These are phyloP conservation scores for Trypanosoma boissoni DNA, from an alignment of 208 protist genomes.

Conservation along the genomic window DNA sequence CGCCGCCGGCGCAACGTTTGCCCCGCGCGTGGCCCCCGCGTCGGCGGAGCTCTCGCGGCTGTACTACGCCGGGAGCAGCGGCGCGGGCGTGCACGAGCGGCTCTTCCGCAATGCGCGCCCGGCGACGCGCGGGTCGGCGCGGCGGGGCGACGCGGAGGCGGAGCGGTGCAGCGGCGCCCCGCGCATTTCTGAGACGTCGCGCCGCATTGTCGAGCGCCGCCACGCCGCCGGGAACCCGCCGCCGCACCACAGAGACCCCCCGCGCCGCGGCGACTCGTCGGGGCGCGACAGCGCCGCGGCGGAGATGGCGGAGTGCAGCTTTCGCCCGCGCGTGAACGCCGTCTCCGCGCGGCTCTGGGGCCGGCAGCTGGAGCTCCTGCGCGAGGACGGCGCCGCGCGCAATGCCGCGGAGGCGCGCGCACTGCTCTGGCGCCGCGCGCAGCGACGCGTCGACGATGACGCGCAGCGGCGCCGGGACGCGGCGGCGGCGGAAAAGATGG, in stretches of 20 bases:
- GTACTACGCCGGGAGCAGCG: constrained; percentile 32
- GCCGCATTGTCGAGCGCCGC: constrained; percentile 40
- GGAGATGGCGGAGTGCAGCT: constrained; percentile 6
- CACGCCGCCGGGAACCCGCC: constrained; percentile 17
- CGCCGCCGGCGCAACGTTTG: constrained; percentile 52
- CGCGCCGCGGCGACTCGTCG: constrained; percentile 5
- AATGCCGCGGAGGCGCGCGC: constrained; percentile 42
- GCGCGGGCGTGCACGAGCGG: constrained; percentile 35
- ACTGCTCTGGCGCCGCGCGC: constrained; percentile 58
- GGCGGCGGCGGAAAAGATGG: constrained; percentile 28
- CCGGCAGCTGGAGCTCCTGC: constrained; percentile 39
- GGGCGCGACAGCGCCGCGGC: neutral
- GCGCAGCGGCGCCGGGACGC: neutral
- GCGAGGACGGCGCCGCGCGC: constrained; percentile 34
- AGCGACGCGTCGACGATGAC: constrained; percentile 40
- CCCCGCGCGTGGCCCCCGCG: constrained; percentile 34
- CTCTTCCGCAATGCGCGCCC: constrained; percentile 45
- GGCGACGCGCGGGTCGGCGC: constrained; percentile 26
- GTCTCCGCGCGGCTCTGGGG: constrained; percentile 51
- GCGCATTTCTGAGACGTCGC: constrained; percentile 41
- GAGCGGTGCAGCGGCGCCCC: constrained; percentile 21
- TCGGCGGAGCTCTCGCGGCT: constrained; percentile 37
- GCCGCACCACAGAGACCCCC: constrained; percentile 5
- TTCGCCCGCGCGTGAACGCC: constrained; percentile 27
- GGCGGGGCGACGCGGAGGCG: neutral